Conservation (phyloP, 2,329 filamentous ascomycete genomes). For the Fusarium bactridioides region DNA sequence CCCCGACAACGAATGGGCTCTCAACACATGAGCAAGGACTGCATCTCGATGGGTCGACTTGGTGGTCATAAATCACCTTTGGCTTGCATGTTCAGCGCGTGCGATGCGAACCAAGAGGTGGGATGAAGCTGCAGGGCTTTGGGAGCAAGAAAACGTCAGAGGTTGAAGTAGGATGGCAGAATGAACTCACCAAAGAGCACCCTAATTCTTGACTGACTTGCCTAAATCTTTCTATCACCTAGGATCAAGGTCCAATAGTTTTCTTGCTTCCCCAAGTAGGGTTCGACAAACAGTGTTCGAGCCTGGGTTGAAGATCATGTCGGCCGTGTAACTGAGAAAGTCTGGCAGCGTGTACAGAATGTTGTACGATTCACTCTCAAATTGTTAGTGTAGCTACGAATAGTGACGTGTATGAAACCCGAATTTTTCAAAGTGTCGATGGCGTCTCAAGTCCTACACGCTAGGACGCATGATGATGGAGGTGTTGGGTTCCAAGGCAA, state of each 20-base stretch:
- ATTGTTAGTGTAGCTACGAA: not conserved
- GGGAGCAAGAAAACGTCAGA: not conserved
- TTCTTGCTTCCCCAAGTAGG: not conserved
- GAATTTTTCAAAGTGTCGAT: conserved; percentile 7
- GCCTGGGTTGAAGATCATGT: conserved; percentile 4
- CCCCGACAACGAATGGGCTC: conserved; percentile 30
- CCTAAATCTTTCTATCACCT: not conserved
- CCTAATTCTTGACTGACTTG: not conserved
- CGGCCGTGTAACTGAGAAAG: conserved; percentile 9
- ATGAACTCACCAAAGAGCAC: not conserved
- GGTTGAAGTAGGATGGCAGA: not conserved
- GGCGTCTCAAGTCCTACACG: not conserved
- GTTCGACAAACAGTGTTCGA: not conserved
- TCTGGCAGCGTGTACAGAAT: not conserved
- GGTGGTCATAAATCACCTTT: conserved; percentile 18
- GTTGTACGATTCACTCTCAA: not conserved
- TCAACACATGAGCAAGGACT: conserved; percentile 35
- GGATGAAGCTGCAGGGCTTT: conserved; percentile 17
- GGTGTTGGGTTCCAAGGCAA: not conserved
- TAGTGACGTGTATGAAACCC: not conserved
- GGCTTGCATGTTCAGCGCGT: conserved; percentile 26
- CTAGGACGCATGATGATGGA: not conserved
- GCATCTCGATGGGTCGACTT: conserved; percentile 33
- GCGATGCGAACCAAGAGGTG: conserved; percentile 12
- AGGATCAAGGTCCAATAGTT: not conserved